Percentiles rank a stretch among this genome's conserved stretches.
phyloP scores from a whole-genome alignment of 1,284 basidiomycete species.

The Trichosporon sp. region DNA sequence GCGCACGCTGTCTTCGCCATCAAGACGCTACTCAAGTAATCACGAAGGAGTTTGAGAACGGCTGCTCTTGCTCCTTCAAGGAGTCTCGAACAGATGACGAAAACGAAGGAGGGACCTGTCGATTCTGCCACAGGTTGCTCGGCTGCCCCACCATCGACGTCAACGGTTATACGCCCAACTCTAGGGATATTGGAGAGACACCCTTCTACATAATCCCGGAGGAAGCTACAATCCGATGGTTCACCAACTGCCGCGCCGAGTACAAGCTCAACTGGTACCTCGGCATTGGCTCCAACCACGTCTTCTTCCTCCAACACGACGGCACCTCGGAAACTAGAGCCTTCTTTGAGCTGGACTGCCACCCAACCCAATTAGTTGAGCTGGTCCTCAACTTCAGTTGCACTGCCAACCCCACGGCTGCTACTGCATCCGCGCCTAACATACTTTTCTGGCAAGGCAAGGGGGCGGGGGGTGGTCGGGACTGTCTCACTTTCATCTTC shows the following conservation, averaged over 20 bases:
- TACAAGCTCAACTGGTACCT: too few species aligned
- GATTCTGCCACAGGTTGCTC: too few species aligned
- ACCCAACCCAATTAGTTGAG: not conserved
- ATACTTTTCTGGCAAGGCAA: not conserved
- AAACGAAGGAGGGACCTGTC: too few species aligned
- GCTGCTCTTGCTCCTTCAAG: not conserved
- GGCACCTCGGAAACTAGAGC: not conserved
- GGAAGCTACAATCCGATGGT: not conserved
- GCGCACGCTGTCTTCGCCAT: not conserved
- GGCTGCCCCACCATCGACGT: too few species aligned
- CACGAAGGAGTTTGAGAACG: not conserved
- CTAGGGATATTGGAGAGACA: too few species aligned
- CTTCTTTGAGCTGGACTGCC: too few species aligned
- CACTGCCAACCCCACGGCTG: not conserved
- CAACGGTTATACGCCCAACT: too few species aligned
- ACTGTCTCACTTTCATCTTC: not conserved
- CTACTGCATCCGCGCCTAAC: not conserved
- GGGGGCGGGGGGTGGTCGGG: not conserved
- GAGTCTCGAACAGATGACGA: too few species aligned
- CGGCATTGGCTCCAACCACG: too few species aligned
- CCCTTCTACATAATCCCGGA: not conserved
- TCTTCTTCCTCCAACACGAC: not conserved
- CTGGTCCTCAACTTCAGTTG: not conserved
- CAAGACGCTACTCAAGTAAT: not conserved
- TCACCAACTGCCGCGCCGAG: too few species aligned